Evolutionary conservation across 2,329 filamentous ascomycete species (phyloP).

Genomic region (Cladobotryum protrusum): DNA sequence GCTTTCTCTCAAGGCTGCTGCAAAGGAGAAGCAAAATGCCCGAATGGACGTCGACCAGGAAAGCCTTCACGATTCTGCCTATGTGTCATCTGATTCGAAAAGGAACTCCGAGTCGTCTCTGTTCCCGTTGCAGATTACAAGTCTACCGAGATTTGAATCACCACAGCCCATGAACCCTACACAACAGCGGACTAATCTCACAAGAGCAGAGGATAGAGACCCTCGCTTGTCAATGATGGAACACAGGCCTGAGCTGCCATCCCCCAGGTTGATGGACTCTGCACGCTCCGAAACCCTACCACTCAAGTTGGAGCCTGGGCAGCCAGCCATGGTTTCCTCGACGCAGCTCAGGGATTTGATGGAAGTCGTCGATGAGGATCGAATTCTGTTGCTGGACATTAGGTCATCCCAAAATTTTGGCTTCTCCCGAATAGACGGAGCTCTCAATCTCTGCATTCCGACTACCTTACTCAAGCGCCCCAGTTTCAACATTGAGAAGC

Average conservation of each 20-base stretch:
- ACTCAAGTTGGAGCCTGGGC: slow-evolving; percentile 38
- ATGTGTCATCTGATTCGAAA: slow-evolving; percentile 49
- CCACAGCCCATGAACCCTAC: slow-evolving; percentile 26
- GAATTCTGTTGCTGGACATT: slow-evolving; percentile 71
- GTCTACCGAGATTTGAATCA: slow-evolving; percentile 38
- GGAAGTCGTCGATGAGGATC: slow-evolving; percentile 30
- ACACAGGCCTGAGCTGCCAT: slow-evolving; percentile 38
- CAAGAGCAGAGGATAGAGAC: slow-evolving; percentile 45
- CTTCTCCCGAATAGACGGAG: slow-evolving; percentile 66
- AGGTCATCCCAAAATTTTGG: slow-evolving; percentile 80
- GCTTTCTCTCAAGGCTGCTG: slow-evolving; percentile 17
- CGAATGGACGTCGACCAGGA: slow-evolving; percentile 42
- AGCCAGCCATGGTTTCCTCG: slow-evolving; percentile 47
- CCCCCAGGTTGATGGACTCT: slow-evolving; percentile 18
- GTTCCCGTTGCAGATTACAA: slow-evolving; percentile 33
- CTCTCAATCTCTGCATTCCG: slow-evolving; percentile 88
- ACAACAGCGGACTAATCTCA: slow-evolving; percentile 24
- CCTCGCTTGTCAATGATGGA: slow-evolving; percentile 49
- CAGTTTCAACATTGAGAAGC: slow-evolving; percentile 81
- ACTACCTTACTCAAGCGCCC: slow-evolving; percentile 87
- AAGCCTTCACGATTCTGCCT: slow-evolving; percentile 46
- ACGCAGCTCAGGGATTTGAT: slow-evolving; percentile 52
- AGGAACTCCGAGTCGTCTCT: slow-evolving; percentile 45
- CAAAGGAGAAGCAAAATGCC: slow-evolving; percentile 17
- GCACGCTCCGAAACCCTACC: slow-evolving; percentile 48